Base-by-base conservation (phyloP, 176 grass and related monocot genomes). In the Zea luxurians region DNA sequence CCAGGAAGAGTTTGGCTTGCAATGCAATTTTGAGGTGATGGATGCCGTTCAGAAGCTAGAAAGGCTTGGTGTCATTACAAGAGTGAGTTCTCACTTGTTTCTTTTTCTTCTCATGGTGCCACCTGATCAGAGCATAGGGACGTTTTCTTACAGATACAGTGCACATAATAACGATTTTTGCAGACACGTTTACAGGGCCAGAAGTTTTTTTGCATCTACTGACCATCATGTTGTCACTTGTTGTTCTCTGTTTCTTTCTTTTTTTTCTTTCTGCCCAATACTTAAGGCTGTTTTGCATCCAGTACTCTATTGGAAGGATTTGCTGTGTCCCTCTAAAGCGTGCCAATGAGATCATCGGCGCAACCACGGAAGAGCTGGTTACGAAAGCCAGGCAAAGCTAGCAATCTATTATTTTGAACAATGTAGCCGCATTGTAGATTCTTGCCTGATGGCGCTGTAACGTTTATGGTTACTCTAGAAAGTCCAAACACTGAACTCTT, bases 241-340 rank as follows among this genome's bases (percentile, higher is more conserved):
- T 89, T n/a, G 41, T 63, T 64, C 59, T 73, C 54, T 44, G 7
- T 13, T 61, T 36, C 13, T 45, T 37, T 37, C n/a, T n/a, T n/a
- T n/a, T n/a, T n/a, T n/a, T n/a, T n/a, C n/a, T n/a, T 69, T 43
- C 38, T 11, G 2, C 40, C 20, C 8, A 37, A 6, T 53, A 50
- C 48, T 88, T 49, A 80, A 65, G 7, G 59, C 0, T 63, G 13
- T 46, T 73, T 37, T 62, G 13, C 44, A 48, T 63, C 27, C 77
- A 98, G 95, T 91, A 98, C 84, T 98, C 89, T 70, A 80, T 94
- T 64, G 91, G 95, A 83, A 92, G 95, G 82, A 92, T 98, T 34
- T 94, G 77, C 59, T 90, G 89, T 8, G 77, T 92, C 65, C 78
- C 91, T 86, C 73, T 98, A 65, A 98, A 87, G 78, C 78, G 76